Evolutionary conservation across 768 basidiomycete species (phyloP), one percentile per base, ranked within the genome.

Genomic region (Harrya chromipes): DNA sequence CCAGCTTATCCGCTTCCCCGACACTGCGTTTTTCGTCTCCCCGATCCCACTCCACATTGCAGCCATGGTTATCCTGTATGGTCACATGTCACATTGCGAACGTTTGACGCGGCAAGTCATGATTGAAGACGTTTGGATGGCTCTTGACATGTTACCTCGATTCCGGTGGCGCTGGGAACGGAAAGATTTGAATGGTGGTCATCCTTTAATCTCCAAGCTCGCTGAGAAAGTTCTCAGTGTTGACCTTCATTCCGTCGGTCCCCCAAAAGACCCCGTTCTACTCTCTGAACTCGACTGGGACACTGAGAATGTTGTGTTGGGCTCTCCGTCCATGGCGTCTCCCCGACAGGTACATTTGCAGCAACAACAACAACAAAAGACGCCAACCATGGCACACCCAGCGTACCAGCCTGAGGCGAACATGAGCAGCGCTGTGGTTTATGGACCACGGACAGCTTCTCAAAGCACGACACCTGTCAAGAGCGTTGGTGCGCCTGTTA

Each of bases 161-260:
- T 87, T 92, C 79, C 83, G 90, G 43, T 93, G 90, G 90, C 83
- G 90, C 54, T 93, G 90, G 90, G 88, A 90, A 61, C 81, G 90
- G 45, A 90, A 85, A 64, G 90, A 92, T 61, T 68, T 81, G 47
- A 83, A 83, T 38, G 87, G 87, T 38, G 84, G 83, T 2, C 88
- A 90, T 59, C 90, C 90, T n/a, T 79, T 91, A 44, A 89, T 91
- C 51, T 81, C 87, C 13, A 85, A 82, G 58, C 80, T 93, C 41
- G 90, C 87, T 0, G 87, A 90, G 68, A 82, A 82, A 47, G 86
- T 91, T 20, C 84, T 92, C 73, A 79, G 77, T 20, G 82, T 86
- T 41, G 79, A 85, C 62, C 73, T 91, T n/a, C 79, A 80, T 56
- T 74, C 78, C 29, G 78, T 85, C 38, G 58, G 56, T 17, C 60